Evolutionary conservation across 495 filamentous ascomycete genomes (phyloP), one percentile per base, ranked within the genome.

Genomic region (Aspergillus kassunensis): DNA sequence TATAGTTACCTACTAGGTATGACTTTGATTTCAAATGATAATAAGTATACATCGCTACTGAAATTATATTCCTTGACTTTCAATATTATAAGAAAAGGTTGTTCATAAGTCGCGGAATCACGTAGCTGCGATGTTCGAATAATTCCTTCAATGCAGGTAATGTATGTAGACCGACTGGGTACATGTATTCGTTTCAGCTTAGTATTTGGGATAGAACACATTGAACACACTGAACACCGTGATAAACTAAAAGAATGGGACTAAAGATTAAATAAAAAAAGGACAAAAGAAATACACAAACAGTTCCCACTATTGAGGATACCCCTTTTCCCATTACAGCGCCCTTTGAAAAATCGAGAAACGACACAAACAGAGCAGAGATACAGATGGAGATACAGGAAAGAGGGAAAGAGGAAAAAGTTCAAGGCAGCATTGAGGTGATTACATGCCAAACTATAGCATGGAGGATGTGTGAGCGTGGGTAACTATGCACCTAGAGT

Each of bases 251-350:
- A 40, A 36, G 36, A 40, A 49, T 30, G 8, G 16, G 37, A 18
- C 10, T 51, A 43, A 49, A 35, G 21, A 45, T 18, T 19, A 53
- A 55, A 41, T 24, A 25, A 13, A 57, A 18, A 52, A 41, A 5
- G 34, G 41, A 46, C 20, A 54, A 16, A 11, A 37, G 16, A 49
- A 40, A 49, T 44, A 43, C 15, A 55, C 59, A 56, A 66, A 55
- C 54, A 67, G 56, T 69, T 67, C 61, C 61, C 62, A 69, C 63
- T 73, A 67, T 62, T 63, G 63, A 61, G 68, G 63, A 66, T 66
- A 57, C 62, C 65, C 56, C 64, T 70, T 71, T 69, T 67, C 67
- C 70, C 67, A 69, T 74, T 72, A 72, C 63, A 72, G 70, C 70
- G 70, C 70, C 70, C 65, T 65, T 33, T 62, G 59, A 44, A 53